Percentiles rank a stretch among this genome's conserved stretches.
Evolutionary conservation across 2,329 filamentous ascomycete species (phyloP).

Genomic region (Penicillium palitans): DNA sequence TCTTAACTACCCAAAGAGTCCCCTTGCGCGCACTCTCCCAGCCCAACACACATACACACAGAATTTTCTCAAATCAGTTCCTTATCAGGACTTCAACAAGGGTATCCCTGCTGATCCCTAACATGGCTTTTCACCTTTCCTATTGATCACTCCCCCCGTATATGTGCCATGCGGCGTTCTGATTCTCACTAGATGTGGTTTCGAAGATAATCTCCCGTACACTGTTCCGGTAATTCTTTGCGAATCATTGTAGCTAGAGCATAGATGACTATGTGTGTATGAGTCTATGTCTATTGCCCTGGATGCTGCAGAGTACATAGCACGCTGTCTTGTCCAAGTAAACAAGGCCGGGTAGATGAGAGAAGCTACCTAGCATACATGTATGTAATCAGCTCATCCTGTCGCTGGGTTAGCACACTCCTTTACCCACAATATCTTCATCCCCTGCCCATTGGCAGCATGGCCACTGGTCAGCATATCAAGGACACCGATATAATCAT

Average conservation of each 20-base stretch:
- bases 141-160: slow-evolving; percentile 15
- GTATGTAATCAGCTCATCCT: not conserved
- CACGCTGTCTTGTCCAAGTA: not conserved
- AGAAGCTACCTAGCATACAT: not conserved
- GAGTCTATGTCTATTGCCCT: not conserved
- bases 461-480: not conserved
- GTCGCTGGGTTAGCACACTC: not conserved
- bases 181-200: slow-evolving; percentile 26
- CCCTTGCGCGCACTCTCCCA: slow-evolving; percentile 32
- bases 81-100: slow-evolving; percentile 31
- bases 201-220: slow-evolving; percentile 17
- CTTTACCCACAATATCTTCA: not conserved
- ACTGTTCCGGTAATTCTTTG: not conserved
- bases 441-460: too few species aligned
- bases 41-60: slow-evolving; percentile 26
- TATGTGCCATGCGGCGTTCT: slow-evolving; percentile 23
- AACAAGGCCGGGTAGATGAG: not conserved
- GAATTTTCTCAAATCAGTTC: slow-evolving; percentile 29
- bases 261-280: not conserved
- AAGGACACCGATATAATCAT: not conserved
- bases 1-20: slow-evolving; percentile 32
- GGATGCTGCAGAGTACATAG: not conserved
- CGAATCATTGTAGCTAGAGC: not conserved
- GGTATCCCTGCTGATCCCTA: slow-evolving; percentile 24
- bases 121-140: slow-evolving; percentile 21